Evolutionary conservation across 2,329 filamentous ascomycete genomes (phyloP), one percentile per base, ranked within the genome.

Genomic region (Calonectria crousiana): DNA sequence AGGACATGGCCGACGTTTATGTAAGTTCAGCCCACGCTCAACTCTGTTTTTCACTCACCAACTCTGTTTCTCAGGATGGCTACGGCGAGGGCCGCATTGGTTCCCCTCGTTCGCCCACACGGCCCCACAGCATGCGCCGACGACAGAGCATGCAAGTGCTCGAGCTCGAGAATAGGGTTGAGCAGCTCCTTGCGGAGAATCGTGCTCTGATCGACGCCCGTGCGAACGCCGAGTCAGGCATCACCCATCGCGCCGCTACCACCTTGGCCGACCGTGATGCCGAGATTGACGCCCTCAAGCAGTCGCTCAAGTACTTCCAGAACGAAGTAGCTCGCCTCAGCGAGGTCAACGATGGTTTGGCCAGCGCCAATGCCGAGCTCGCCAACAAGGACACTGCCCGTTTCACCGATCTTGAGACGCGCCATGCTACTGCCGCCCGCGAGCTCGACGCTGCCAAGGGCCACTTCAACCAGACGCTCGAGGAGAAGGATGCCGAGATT

Each of bases 71-170:
- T 60, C 88, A 98, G 96, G 95, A 98, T 91, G 96, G 95, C 87
- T 96, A 92, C 88, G 96, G 96, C 87, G 95, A 98, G 87, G 95
- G 94, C 86, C 95, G 91, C 83, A 91, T 94, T 83, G 93, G 93
- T 83, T 98, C 95, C 84, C 95, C 96, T 82, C 93, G 94, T 82
- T 98, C 97, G 81, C 97, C 97, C 70, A 98, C 95, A 79, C 93
- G 96, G 85, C 96, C 97, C 81, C 95, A 96, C 83, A 98, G 95
- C 88, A 94, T 99, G 91, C 96, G 96, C 81, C 96, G 96, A 83
- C 95, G 96, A 83, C 97, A 98, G 86, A 98, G 96, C 89, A 96
- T 98, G 93, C 96, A 98, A 87, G 92, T 96, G 69, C 92, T 98
- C 75, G 96, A 99, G 81, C 92, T 99, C 82, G 95, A 98, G 88